Base-by-base conservation (phyloP, 495 filamentous ascomycete genomes). In the Jackrogersella minutella region DNA sequence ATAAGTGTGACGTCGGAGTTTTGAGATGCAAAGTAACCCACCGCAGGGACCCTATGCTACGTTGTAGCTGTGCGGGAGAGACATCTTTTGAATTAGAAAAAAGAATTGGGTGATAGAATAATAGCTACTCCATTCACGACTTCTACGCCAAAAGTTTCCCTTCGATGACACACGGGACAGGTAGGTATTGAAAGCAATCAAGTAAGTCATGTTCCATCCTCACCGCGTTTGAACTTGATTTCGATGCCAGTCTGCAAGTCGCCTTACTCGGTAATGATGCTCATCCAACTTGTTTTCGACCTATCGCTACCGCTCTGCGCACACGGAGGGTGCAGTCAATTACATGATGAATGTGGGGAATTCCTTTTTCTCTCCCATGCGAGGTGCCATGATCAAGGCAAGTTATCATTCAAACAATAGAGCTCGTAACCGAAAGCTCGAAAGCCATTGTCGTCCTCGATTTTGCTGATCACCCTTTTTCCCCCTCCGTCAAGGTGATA, bases 1-100 rank as follows among this genome's bases (percentile, higher is more conserved):
- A 66, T 63, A 34, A 40, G 44, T 70, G 39, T 43, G 52, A 70
- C 62, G 51, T 57, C 61, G 66, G 66, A 69, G 56, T 64, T 61
- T 69, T 64, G 66, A 55, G 21, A 60, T 69, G 60, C 66, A 61
- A 31, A 14, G 61, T 57, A 64, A 61, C 60, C 37, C 49, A 30
- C 61, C 49, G 36, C 61, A 64, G 66, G 66, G 66, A 37, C 39
- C 14, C 46, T n/a, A 37, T 51, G 52, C 31, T 52, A 63, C 41
- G 24, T 58, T 40, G 54, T 55, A 58, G 61, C 58, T 36, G 26
- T 58, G 37, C 16, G 39, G 10, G 49, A 19, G 39, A 46, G 24
- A 16, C 36, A 34, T 43, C 33, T 17, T 30, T 7, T 30, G 26
- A 30, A 16, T 47, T 17, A n/a, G 39, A 40, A 51, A 22, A 22